Evolutionary conservation across 306 rosid species (phyloP).

Genomic region (Neltuma alba): DNA sequence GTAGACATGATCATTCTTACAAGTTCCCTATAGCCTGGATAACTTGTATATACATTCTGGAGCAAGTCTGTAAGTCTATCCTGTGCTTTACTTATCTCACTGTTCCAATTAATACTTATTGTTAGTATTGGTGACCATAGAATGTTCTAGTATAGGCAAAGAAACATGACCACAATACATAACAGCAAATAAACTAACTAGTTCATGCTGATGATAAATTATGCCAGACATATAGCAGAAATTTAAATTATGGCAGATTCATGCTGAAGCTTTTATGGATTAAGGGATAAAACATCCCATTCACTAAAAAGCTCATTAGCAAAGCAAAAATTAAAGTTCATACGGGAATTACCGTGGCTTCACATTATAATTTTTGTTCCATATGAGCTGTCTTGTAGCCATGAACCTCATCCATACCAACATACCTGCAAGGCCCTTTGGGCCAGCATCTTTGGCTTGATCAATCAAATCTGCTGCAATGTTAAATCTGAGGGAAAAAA

Average conservation of each 20-base stretch:
- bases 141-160: conserved; percentile 26
- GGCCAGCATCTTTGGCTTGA: conserved; percentile 80
- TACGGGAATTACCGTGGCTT: conserved; percentile 84
- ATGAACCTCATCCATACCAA: conserved; percentile 99
- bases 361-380: conserved; percentile 99
- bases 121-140: conserved; percentile 27
- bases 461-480: conserved; percentile 88
- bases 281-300: conserved; percentile 13
- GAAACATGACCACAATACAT: conserved; percentile 4
- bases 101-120: conserved; percentile 45
- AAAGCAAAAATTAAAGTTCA: conserved; percentile 27
- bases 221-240: conserved; percentile 27
- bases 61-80: conserved; percentile 91
- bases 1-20: conserved; percentile 92
- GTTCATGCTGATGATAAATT: conserved; percentile 6
- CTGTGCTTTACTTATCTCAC: conserved; percentile 98
- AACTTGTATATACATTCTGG: conserved; percentile 66
- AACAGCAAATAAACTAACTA: conserved; percentile 28
- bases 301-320: conserved; percentile 27
- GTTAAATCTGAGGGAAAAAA: conserved; percentile 71
- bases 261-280: conserved; percentile 9
- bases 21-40: conserved; percentile 79
- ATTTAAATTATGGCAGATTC: conserved; percentile 15
- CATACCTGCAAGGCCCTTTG: conserved; percentile 78
- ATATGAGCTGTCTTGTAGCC: conserved; percentile 96